These are phyloP conservation scores for Colletotrichum gloeosporioides DNA, from an alignment of 2,329 filamentous ascomycete species.

Conservation along the genomic window DNA sequence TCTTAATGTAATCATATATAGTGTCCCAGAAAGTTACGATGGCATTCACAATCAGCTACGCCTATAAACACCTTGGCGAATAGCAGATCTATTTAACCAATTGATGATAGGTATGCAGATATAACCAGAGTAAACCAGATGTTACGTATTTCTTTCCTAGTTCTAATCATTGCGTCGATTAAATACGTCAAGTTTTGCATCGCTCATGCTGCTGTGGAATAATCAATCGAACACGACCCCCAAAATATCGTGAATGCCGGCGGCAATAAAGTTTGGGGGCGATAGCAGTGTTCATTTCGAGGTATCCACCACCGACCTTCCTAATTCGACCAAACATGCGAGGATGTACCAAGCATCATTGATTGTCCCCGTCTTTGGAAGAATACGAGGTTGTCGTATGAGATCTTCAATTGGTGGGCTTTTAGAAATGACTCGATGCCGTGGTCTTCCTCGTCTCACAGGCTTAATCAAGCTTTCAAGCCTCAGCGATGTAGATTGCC, in stretches of 20 bases:
- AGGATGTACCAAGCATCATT: background rate
- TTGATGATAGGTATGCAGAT: background rate
- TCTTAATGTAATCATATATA: background rate
- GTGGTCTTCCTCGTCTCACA: background rate
- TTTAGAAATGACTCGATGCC: background rate
- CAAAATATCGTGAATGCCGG: background rate
- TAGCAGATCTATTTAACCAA: background rate
- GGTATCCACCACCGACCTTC: constrained; percentile 2
- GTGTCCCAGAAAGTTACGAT: background rate
- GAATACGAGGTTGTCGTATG: background rate
- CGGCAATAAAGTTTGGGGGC: background rate
- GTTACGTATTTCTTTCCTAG: background rate
- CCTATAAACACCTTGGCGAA: background rate
- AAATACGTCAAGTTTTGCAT: background rate
- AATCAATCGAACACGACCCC: background rate
- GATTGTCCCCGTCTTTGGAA: background rate
- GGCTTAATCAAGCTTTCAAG: constrained; percentile 1
- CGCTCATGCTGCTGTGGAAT: background rate
- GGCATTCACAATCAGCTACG: background rate
- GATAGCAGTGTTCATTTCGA: background rate
- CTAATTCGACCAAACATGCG: background rate
- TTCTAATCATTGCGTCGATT: background rate
- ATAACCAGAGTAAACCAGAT: background rate
- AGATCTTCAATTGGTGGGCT: background rate
- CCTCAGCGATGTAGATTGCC: background rate